Percentiles rank a stretch among this genome's conserved stretches.
Conservation (phyloP, 1,139 yeast species). For the Saccharomyces pastorianus region DNA sequence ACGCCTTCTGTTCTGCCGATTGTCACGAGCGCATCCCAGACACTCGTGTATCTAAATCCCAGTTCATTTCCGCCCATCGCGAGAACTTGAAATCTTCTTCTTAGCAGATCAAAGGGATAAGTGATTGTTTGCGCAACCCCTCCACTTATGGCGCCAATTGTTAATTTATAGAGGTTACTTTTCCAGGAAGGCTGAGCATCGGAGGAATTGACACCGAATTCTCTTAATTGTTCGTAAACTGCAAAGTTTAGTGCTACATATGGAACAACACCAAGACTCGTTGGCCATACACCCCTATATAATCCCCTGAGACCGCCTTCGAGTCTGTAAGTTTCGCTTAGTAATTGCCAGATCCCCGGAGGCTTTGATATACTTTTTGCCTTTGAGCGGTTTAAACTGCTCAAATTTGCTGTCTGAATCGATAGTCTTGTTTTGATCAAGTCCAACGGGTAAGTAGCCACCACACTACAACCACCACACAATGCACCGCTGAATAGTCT, state of each 20-base stretch:
- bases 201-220: slow-evolving; percentile 22
- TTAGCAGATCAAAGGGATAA: slow-evolving; percentile 81
- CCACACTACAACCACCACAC: slow-evolving; percentile 76
- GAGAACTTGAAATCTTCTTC: slow-evolving; percentile 87
- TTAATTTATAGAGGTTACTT: slow-evolving; percentile 37
- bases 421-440: slow-evolving; percentile 83
- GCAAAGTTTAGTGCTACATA: slow-evolving; percentile 91
- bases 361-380: slow-evolving; percentile 36
- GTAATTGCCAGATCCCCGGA: slow-evolving; percentile 61
- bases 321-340: slow-evolving; percentile 49
- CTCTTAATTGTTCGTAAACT: slow-evolving; percentile 74
- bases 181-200: slow-evolving; percentile 26
- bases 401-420: slow-evolving; percentile 75
- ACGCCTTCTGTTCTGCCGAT: slow-evolving; percentile 70
- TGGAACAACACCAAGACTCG: slow-evolving; percentile 91
- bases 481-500: slow-evolving; percentile 69
- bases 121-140: slow-evolving; percentile 77
- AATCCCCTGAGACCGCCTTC: slow-evolving; percentile 82
- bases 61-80: slow-evolving; percentile 60
- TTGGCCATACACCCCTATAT: slow-evolving; percentile 80
- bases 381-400: slow-evolving; percentile 42
- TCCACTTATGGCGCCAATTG: slow-evolving; percentile 82
- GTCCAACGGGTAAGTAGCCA: slow-evolving; percentile 86
- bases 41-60: slow-evolving; percentile 73
- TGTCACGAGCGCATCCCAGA: slow-evolving; percentile 58